Evolutionary conservation across 768 basidiomycete species (phyloP), one percentile per base, ranked within the genome.

Genomic region (Hygrocybe coccinea): DNA sequence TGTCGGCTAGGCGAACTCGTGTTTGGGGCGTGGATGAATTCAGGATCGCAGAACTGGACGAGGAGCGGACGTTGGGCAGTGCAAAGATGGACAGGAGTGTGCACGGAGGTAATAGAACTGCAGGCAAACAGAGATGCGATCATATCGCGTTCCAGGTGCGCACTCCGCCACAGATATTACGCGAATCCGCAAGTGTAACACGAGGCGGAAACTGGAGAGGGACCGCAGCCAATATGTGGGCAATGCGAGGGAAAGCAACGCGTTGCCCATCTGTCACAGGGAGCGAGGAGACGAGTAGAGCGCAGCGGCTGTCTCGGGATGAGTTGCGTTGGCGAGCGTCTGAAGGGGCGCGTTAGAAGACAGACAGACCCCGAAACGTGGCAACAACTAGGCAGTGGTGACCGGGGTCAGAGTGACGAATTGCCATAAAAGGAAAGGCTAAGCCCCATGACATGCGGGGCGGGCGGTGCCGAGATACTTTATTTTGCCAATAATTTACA

Each of bases 71-170:
- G 38, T 41, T 41, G 3, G 15, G 14, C 15, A 19, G 15, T 19
- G 38, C 15, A 19, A 19, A 14, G 38, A 41, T 19, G 38, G 19
- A 41, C 39, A 41, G 39, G 39, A 15, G 14, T 19, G 19, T 19
- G 21, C 15, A 46, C 44, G 44, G 44, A 22, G 17, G 44, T 22
- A 46, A 46, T 46, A 46, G 44, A 14, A 19, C 39, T 19, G 39
- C 15, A 19, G 39, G 19, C 15, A 41, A 19, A 22, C 17, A n/a
- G 15, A 22, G 44, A 46, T 46, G 44, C 44, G 44, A 46, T 46
- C 44, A 46, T 22, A 46, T 46, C 44, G 44, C 44, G 44, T 12
- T 46, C n/a, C 21, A 46, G n/a, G n/a, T 46, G 44, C 44, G 44
- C 44, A 46, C 44, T 46, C 44, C 44, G 44, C 39, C 44, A 46